Evolutionary conservation across 768 basidiomycete species (phyloP), one percentile per base, ranked within the genome.

Genomic region (Artomyces pyxidatus): DNA sequence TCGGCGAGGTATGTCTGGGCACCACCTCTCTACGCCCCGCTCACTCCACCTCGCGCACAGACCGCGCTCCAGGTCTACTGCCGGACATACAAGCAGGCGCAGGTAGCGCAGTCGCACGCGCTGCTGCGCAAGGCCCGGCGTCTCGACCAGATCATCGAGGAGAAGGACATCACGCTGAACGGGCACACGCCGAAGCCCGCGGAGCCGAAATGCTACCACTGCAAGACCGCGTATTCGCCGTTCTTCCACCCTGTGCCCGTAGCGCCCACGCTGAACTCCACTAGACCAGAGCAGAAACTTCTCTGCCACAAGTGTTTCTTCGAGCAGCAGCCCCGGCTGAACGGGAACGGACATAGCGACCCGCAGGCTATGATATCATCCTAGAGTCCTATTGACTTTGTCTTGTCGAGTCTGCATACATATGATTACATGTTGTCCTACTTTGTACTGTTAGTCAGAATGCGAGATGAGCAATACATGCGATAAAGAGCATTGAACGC

Each of bases 51-150:
- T 29, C 56, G 19, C 32, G 45, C 25, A 8, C 55, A 96, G 93
- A 91, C 90, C 9, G 88, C 91, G 0, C 74, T 97, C 17, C 91
- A 96, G 67, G 81, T 88, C 11, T 98, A 88, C 63, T 85, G 84
- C 46, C 78, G 78, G 51, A 74, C 78, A 10, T 94, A 92, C 72
- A 98, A 98, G 65, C 84, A 84, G 58, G 83, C 85, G 6, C 71
- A 74, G 1, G 68, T 82, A 2, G 70, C 71, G 11, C 82, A 87
- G 57, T 81, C 89, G 2, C 91, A 95, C 62, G 87, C 81, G 2
- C 75, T 94, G 6, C 76, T 96, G 22, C 87, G 95, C 44, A 94
- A 94, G 65, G 93, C 93, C 7, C 79, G 80, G 16, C 80, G 91
- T 16, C 71, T 97, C 17, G 95, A 97, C 60, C 68, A 70, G 26